Evolutionary conservation across 371 early-diverging fungal genomes (phyloP).

Genomic region (Actinomucor elegans): DNA sequence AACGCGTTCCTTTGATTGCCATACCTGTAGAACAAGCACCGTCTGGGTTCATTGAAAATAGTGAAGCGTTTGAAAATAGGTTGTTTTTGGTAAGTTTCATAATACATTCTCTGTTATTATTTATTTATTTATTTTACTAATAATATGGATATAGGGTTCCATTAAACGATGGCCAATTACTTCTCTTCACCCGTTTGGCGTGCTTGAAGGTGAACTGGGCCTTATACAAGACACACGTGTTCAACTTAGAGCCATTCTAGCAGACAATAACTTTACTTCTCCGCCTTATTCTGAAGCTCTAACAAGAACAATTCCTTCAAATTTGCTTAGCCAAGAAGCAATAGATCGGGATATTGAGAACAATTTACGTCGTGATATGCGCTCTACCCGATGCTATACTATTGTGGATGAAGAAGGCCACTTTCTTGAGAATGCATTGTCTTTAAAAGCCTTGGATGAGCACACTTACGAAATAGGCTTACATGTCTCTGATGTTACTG

Average conservation of each 20-base stretch:
- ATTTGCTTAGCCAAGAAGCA: slow-evolving; percentile 44
- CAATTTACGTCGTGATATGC: slow-evolving; percentile 62
- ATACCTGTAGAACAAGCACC: slow-evolving; percentile 74
- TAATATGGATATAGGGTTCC: slow-evolving; percentile 37
- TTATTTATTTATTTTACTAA: background rate
- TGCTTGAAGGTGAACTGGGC: slow-evolving; percentile 63
- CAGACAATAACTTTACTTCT: slow-evolving; percentile 58
- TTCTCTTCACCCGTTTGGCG: slow-evolving; percentile 74
- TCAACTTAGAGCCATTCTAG: slow-evolving; percentile 70
- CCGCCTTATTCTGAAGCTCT: slow-evolving; percentile 57
- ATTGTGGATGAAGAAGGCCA: slow-evolving; percentile 10
- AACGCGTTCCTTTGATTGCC: slow-evolving; percentile 75
- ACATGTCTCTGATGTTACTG: slow-evolving; percentile 97
- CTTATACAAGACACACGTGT: slow-evolving; percentile 61
- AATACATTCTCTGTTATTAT: background rate
- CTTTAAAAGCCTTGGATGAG: background rate
- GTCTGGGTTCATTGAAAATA: slow-evolving; percentile 62
- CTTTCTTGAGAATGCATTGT: slow-evolving; percentile 11
- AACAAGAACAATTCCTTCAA: slow-evolving; percentile 30
- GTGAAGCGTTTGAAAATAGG: slow-evolving; percentile 50
- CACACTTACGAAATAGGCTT: slow-evolving; percentile 71
- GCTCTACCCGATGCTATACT: slow-evolving; percentile 59
- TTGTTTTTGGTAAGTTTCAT: slow-evolving; percentile 51
- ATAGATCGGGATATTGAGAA: slow-evolving; percentile 52
- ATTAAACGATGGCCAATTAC: slow-evolving; percentile 75